Evolutionary conservation across 108 stramenopile genomes (phyloP), one percentile per base, ranked within the genome.

Genomic region (Fistulifera pelliculosa): DNA sequence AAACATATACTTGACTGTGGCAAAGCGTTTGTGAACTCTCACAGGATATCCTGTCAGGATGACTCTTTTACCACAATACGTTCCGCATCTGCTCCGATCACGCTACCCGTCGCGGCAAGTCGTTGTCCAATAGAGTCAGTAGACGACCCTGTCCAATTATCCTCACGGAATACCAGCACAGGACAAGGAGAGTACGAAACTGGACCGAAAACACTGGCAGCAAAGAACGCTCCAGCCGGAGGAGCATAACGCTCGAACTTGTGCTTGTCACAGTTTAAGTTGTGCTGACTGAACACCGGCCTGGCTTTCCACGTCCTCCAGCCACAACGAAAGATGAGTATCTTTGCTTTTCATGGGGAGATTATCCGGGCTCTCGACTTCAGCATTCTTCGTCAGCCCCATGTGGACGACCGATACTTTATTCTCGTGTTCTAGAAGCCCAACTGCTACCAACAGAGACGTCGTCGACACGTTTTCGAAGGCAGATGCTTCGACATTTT

Each of bases 1-100:
- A 68, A 99, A 99, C 96, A 99, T 98, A 73, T 95, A 91, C 69
- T 96, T 94, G 38, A 99, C 94, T 14, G 95, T 94, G 17, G 97
- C 97, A 64, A 74, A 79, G 38, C 96, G 83, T 66, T 97, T 97
- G 56, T 94, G 95, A 12, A 96, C 96, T 13, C 95, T 79, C 7
- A 87, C 76, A n/a, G 99, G 99, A 56, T 91, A 93, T 10, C 99
- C 99, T 3, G 96, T 95, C 65, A 99, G 71, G n/a, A 98, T 62
- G 38, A 96, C 84, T 47, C 93, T 79, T 99, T 99, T 54, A 99
- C 68, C 0, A 97, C 82, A 40, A 98, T 91, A 22, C 96, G 79
- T 66, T 99, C 95, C 18, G 97, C 97, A 69, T 98, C 96, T 13
- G 95, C 94, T 40, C 84, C 81, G 51, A 90, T 68, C 65, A 98